Evolutionary conservation across 768 basidiomycete genomes (phyloP), one percentile per base, ranked within the genome.

Genomic region (Lactarius tabidus): DNA sequence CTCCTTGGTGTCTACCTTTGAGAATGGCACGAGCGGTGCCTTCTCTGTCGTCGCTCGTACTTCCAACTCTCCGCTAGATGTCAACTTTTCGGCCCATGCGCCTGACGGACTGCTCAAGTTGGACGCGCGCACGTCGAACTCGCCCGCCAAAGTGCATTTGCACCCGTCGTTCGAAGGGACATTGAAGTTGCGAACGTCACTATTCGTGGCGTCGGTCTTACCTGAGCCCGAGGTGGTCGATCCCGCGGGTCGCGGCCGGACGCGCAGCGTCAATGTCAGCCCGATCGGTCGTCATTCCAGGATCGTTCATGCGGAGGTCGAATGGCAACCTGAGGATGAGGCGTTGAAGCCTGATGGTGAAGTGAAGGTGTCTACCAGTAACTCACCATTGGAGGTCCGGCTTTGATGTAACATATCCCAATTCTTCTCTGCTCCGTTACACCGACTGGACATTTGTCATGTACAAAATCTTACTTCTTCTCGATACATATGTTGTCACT

Each of bases 301-400:
- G 20, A 9, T 38, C 35, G n/a, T 66, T 12, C 52, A 45, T 26
- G 65, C 57, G 15, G 52, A 62, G 1, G 60, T 28, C 18, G 26
- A 4, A 12, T 66, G 65, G 65, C 38, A 58, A 17, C 57, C 65
- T 28, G 33, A 66, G 60, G 65, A 54, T 12, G 39, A 62, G 6
- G 31, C n/a, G 2, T 14, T 59, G 60, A 35, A 31, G 3, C 56
- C 57, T 31, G 33, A 31, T 54, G 60, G 57, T 2, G 26, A 31
- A 43, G 65, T 62, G 10, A n/a, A 66, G 0, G 57, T 66, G 36
- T 62, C 60, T 23, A 66, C 65, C 57, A 66, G n/a, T 17, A 53
- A 54, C 53, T 52, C 60, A 5, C 65, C 65, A 1, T 2, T 62
- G 28, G 6, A 28, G 1, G 26, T 66, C 26, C 23, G 10, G 57